A percentile compares a stretch with the other conserved stretches of the same genome.
Conservation (phyloP, 2,329 filamentous ascomycete species). For the Scopulariopsis brevicaulis region DNA sequence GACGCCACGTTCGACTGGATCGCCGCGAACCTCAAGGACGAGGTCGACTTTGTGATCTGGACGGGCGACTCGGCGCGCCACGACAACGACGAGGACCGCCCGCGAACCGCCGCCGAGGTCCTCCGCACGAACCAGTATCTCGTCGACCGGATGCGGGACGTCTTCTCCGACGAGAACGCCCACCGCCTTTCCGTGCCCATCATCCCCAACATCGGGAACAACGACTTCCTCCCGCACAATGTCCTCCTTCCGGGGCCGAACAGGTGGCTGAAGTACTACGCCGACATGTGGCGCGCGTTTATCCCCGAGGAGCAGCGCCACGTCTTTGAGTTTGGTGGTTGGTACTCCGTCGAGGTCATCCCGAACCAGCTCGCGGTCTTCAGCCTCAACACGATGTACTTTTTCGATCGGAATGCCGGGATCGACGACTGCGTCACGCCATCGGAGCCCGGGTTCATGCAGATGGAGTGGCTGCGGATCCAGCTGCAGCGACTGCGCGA, state of each 20-base stretch:
- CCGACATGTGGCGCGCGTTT: constrained; percentile 71
- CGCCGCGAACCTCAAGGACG: constrained; percentile 59
- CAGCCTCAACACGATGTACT: constrained; percentile 93
- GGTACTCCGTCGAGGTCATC: constrained; percentile 90
- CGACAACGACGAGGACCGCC: constrained; percentile 73
- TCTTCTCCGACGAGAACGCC: constrained; percentile 50
- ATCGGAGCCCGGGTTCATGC: constrained; percentile 80
- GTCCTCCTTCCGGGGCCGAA: constrained; percentile 82
- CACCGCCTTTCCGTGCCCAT: constrained; percentile 60
- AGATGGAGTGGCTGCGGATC: constrained; percentile 90
- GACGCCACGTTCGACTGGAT: constrained; percentile 92
- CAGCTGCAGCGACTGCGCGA: constrained; percentile 76
- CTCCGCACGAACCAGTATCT: constrained; percentile 64
- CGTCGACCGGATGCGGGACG: constrained; percentile 62
- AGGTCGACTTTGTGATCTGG: constrained; percentile 86
- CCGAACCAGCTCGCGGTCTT: constrained; percentile 77
- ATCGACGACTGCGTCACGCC: constrained; percentile 77
- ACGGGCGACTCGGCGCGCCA: constrained; percentile 85
- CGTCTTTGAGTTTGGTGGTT: constrained; percentile 83
- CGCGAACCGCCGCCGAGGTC: constrained; percentile 67
- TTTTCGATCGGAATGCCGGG: constrained; percentile 87
- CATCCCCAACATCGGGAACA: constrained; percentile 88
- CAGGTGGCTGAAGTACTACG: constrained; percentile 67
- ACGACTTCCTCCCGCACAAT: constrained; percentile 95
- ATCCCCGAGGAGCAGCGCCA: constrained; percentile 90